phyloP scores from a whole-genome alignment of 768 basidiomycete genomes.

The Floccularia luteovirens region DNA sequence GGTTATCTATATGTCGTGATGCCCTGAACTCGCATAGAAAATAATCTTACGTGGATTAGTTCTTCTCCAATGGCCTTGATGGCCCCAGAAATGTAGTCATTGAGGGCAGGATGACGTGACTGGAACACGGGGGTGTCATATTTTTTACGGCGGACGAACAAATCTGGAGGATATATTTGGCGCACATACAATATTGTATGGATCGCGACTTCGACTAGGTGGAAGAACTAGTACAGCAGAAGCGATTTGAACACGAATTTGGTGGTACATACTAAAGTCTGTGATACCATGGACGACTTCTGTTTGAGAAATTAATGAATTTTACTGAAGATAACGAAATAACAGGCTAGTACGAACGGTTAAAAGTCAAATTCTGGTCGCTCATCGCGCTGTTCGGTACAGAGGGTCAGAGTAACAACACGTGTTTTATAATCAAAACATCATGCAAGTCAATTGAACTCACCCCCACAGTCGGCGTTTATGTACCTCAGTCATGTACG shows the following conservation, averaged over 20 bases:
- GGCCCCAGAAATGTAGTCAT: constrained; percentile 85
- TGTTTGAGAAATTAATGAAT: constrained; percentile 15
- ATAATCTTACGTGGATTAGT: constrained; percentile 46
- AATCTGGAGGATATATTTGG: constrained; percentile 81
- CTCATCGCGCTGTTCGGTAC: constrained; percentile 10
- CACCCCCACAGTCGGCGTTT: too few species aligned
- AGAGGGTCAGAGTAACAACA: not conserved
- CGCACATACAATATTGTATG: constrained; percentile 90
- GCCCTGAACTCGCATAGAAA: not conserved
- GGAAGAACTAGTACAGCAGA: too few species aligned
- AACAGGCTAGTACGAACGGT: constrained; percentile 16
- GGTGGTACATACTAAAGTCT: constrained; percentile 57
- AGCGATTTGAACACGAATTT: too few species aligned
- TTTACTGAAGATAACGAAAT: not conserved
- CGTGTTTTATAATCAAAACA: not conserved
- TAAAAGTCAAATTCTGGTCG: constrained; percentile 16
- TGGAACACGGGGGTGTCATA: constrained; percentile 90
- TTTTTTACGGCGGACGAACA: constrained; percentile 84
- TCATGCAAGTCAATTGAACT: not conserved
- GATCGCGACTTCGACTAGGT: constrained; percentile 87
- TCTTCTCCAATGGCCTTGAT: constrained; percentile 79
- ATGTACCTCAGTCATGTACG: too few species aligned
- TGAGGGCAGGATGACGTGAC: constrained; percentile 84
- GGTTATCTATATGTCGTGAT: not conserved
- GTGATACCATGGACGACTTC: constrained; percentile 59